Evolutionary conservation across 345 rosid genomes (phyloP).

Genomic region (Eucalyptus shirleyi): DNA sequence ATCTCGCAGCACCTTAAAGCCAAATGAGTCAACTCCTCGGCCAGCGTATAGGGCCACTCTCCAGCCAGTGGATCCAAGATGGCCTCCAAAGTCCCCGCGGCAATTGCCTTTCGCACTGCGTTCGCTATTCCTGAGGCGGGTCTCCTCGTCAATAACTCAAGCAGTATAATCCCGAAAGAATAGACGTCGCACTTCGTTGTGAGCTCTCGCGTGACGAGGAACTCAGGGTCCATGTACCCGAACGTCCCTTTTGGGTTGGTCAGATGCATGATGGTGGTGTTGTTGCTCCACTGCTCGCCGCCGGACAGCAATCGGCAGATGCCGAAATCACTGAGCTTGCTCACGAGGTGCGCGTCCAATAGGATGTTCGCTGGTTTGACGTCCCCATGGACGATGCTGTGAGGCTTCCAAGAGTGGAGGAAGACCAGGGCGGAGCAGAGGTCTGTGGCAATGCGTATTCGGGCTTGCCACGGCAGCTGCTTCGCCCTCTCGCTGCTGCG

Average conservation of each 20-base stretch:
- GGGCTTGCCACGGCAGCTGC: slow-evolving; percentile 72
- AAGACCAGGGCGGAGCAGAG: slow-evolving; percentile 67
- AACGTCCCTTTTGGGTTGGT: not conserved
- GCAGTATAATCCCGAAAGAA: slow-evolving; percentile 64
- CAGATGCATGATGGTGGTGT: not conserved
- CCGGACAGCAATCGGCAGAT: slow-evolving; percentile 21
- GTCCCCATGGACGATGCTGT: slow-evolving; percentile 76
- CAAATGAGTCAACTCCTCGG: not conserved
- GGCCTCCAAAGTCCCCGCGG: not conserved
- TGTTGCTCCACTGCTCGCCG: not conserved
- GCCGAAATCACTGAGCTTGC: slow-evolving; percentile 81
- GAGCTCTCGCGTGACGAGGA: slow-evolving; percentile 42
- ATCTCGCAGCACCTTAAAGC: not conserved
- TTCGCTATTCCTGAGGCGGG: slow-evolving; percentile 1
- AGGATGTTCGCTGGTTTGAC: slow-evolving; percentile 71
- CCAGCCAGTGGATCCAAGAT: not conserved
- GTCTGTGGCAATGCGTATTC: slow-evolving; percentile 64
- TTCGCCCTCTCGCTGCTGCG: slow-evolving; percentile 43
- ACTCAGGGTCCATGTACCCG: slow-evolving; percentile 62
- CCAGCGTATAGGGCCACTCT: not conserved
- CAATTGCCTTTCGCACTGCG: not conserved
- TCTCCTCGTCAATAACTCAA: slow-evolving; percentile 67
- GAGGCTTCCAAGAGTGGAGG: slow-evolving; percentile 71
- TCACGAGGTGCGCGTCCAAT: slow-evolving; percentile 54
- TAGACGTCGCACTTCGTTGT: slow-evolving; percentile 73